These are phyloP conservation scores for Westerdykella sp. DNA, from an alignment of 2,329 filamentous ascomycete genomes.

Conservation along the genomic window DNA sequence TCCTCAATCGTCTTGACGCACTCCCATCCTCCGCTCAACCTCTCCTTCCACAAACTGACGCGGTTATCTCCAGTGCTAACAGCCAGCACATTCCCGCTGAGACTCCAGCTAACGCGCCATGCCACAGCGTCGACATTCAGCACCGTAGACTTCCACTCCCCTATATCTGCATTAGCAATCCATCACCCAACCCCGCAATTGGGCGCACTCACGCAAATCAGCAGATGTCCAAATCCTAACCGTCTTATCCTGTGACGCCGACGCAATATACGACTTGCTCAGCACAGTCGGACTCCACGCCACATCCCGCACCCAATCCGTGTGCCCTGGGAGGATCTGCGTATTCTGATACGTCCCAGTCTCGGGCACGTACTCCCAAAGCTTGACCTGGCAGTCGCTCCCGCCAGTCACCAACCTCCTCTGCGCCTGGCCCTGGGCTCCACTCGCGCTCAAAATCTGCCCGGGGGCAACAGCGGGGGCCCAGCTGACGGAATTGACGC, in stretches of 20 bases:
- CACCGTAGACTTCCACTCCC: slow-evolving; percentile 78
- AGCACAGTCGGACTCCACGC: slow-evolving; percentile 94
- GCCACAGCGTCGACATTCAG: slow-evolving; percentile 82
- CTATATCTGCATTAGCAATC: slow-evolving; percentile 44
- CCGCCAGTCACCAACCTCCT: slow-evolving; percentile 90
- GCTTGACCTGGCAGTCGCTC: slow-evolving; percentile 86
- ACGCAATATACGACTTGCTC: slow-evolving; percentile 94
- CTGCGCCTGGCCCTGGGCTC: slow-evolving; percentile 50
- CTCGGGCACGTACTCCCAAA: slow-evolving; percentile 70
- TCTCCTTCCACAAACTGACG: slow-evolving; percentile 98
- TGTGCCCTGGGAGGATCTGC: slow-evolving; percentile 65
- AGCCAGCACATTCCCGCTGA: slow-evolving; percentile 93
- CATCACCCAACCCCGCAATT: background rate
- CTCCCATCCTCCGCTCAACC: slow-evolving; percentile 93
- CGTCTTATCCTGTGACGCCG: slow-evolving; percentile 91
- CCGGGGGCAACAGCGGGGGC: slow-evolving; percentile 79
- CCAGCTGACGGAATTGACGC: slow-evolving; percentile 95
- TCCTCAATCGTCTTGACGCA: slow-evolving; percentile 95
- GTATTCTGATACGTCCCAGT: slow-evolving; percentile 48
- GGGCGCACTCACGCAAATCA: slow-evolving; percentile 28
- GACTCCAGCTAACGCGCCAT: slow-evolving; percentile 96
- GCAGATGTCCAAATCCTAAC: slow-evolving; percentile 85
- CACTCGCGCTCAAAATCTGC: slow-evolving; percentile 68
- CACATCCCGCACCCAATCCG: slow-evolving; percentile 96
- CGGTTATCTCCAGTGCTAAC: slow-evolving; percentile 94